Evolutionary conservation across 1,284 basidiomycete species (phyloP).

Genomic region (Irpex rosettiformis): DNA sequence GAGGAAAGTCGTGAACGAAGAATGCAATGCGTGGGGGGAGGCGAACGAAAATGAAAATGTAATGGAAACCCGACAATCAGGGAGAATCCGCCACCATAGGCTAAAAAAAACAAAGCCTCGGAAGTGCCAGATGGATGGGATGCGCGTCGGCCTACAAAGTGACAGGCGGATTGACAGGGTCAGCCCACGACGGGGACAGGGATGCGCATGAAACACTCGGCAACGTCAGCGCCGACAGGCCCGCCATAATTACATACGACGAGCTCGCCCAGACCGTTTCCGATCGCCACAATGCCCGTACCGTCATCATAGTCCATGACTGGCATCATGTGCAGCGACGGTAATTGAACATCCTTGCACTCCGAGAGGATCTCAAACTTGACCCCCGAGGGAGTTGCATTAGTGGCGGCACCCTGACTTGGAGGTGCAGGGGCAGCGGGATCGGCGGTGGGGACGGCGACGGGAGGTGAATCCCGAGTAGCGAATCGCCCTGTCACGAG

Average conservation of each 20-base stretch:
- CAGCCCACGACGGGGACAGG: slow-evolving; percentile 6
- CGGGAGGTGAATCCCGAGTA: background rate
- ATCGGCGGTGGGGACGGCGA: background rate
- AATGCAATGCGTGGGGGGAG: background rate
- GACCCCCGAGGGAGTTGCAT: background rate
- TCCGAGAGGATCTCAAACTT: slow-evolving; percentile 9
- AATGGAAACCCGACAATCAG: too few species aligned
- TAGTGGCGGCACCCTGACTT: background rate
- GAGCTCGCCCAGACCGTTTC: slow-evolving; percentile 13
- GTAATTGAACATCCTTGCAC: slow-evolving; percentile 12
- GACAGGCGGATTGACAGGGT: background rate
- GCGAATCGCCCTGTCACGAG: slow-evolving; percentile 7
- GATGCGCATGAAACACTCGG: slow-evolving; percentile 9
- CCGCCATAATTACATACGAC: slow-evolving; percentile 14
- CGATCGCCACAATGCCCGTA: slow-evolving; percentile 12
- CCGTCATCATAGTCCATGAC: slow-evolving; percentile 17
- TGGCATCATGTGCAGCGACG: slow-evolving; percentile 11
- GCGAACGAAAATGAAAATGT: background rate
- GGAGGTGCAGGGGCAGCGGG: background rate
- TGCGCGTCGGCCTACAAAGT: background rate
- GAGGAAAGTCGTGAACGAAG: background rate
- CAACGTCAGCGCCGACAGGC: background rate
- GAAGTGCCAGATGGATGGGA: background rate
- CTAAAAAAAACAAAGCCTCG: background rate
- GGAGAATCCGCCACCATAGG: background rate